A percentile compares a stretch with the other conserved stretches of the same genome.
Evolutionary conservation across 352 stramenopile genomes (phyloP).

Genomic region (Aphanomyces cochlioides): DNA sequence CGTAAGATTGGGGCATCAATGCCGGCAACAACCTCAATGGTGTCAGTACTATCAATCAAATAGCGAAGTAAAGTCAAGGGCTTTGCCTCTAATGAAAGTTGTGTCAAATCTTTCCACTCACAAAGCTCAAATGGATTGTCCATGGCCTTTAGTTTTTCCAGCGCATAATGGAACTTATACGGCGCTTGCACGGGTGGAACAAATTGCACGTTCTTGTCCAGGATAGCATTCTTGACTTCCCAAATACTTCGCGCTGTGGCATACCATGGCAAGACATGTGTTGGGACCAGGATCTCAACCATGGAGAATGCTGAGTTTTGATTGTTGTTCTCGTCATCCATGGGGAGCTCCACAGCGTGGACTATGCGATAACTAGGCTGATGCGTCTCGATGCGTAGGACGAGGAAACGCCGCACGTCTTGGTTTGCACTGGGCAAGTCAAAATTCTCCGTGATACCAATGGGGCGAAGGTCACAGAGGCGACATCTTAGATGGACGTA

Average conservation of each 20-base stretch:
- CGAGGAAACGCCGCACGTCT: neutral
- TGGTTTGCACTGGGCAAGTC: neutral
- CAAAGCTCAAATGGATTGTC: neutral
- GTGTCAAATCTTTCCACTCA: neutral
- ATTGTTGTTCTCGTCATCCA: neutral
- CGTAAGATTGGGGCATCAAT: neutral
- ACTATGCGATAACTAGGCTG: neutral
- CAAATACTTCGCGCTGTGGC: neutral
- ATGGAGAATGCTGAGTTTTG: too few species aligned
- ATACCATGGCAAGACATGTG: neutral
- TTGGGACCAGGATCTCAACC: neutral
- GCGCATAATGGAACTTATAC: neutral
- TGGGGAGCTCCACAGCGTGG: neutral
- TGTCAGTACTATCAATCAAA: neutral
- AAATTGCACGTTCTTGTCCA: neutral
- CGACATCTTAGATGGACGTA: neutral
- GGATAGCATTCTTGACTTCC: neutral
- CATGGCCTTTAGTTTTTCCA: constrained; percentile 7
- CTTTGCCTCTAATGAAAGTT: neutral
- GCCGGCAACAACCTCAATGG: neutral
- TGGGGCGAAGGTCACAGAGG: neutral
- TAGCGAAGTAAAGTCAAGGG: neutral
- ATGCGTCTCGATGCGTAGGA: constrained; percentile 12
- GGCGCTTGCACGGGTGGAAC: neutral
- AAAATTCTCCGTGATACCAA: neutral